Base-by-base conservation (phyloP, 805 yeast species). In the Dipodascopsis tothii region DNA sequence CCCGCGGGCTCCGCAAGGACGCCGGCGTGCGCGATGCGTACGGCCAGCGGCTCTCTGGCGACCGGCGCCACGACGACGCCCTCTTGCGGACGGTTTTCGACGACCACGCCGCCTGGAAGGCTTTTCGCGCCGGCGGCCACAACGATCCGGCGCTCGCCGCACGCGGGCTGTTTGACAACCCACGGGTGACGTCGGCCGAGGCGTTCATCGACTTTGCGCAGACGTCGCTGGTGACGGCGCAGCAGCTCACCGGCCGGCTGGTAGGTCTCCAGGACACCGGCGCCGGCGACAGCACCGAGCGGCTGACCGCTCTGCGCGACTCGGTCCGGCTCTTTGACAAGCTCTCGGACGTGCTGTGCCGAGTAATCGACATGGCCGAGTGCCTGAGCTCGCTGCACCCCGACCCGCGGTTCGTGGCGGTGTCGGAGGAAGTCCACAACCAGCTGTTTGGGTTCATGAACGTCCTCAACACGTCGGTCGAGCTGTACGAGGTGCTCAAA, bases 361-460 rank as follows among this genome's bases (percentile, higher is more conserved):
- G 95, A 44, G 96, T 86, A 4, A 88, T 92, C 33, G 98, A 92
- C 63, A 73, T 90, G 39, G 90, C 95, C 30, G 97, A 88, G 56
- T 90, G 90, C 65, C 77, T 92, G 22, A 69, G 97, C 37, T 87
- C 86, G 20, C 52, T 48, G 21, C 97, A 90, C 60, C 96, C 97
- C 1, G 74, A 80, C 51, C 68, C 68, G 39, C 63, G 68, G 16
- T 86, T 84, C 72, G 71, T 82, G 7, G 71, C 70, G 33, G 88
- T 87, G 1, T 95, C 98, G 1, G 95, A 90, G 58, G 72, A 74
- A 35, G 82, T 92, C 30, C 96, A 90, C 59, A 94, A 85, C 55
- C 70, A 77, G 51, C 77, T 90, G 83, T 90, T 81, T 62, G 94
- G 87, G 58, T 88, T 81, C 62, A 92, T 92, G 98, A 92, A 87